Evolutionary conservation across 2,329 filamentous ascomycete genomes (phyloP).

Genomic region (Exserohilum turcica): DNA sequence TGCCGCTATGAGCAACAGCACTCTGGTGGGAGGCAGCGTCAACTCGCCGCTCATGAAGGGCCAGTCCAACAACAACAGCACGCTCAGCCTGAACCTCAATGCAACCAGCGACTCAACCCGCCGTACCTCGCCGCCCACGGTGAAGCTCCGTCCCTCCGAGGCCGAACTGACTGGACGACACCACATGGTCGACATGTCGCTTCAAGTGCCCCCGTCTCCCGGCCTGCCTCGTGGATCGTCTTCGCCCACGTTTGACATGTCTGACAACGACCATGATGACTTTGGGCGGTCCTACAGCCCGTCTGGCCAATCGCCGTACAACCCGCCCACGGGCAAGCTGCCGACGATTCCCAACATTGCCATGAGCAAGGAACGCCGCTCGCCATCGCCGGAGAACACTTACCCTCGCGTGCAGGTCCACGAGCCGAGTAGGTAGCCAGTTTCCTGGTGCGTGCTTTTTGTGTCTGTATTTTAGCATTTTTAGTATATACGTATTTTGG

Average conservation of each 20-base stretch:
- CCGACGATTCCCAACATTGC: constrained; percentile 34
- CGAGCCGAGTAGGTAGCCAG: constrained; percentile 41
- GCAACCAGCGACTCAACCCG: constrained; percentile 28
- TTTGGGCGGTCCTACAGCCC: constrained; percentile 28
- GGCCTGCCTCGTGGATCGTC: constrained; percentile 22
- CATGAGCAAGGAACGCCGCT: constrained; percentile 28
- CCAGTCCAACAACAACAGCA: constrained; percentile 41
- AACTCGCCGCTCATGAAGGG: constrained; percentile 40
- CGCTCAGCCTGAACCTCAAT: constrained; percentile 39
- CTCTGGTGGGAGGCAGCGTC: constrained; percentile 40
- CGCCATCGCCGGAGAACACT: constrained; percentile 24
- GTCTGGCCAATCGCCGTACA: constrained; percentile 30
- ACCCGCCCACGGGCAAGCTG: constrained; percentile 30
- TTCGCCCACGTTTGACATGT: constrained; percentile 35
- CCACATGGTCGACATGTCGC: constrained; percentile 45
- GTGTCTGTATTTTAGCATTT: constrained; percentile 33
- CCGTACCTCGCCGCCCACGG: constrained; percentile 29
- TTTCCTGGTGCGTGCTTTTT: constrained; percentile 30
- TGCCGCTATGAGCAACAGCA: constrained; percentile 42
- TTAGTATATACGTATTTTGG: constrained; percentile 27
- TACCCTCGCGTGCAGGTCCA: constrained; percentile 26
- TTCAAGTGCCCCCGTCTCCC: constrained; percentile 42
- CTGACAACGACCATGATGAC: constrained; percentile 36
- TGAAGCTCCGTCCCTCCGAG: constrained; percentile 44
- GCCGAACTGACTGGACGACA: constrained; percentile 45